Evolutionary conservation across 2,329 filamentous ascomycete species (phyloP).

Genomic region (Cercospora zeae-maydis): DNA sequence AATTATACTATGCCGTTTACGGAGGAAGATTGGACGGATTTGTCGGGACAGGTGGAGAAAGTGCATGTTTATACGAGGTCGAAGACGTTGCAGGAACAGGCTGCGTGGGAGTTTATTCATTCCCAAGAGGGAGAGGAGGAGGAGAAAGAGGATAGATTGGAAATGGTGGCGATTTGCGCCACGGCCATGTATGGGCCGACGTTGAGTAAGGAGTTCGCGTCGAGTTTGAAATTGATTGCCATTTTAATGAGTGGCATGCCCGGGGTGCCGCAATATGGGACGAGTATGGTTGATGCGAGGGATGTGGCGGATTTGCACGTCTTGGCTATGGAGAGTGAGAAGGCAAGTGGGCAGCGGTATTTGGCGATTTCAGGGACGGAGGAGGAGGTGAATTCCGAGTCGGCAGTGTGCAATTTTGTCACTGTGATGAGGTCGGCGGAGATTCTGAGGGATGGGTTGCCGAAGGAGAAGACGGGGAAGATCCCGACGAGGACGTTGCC

Average conservation of each 20-base stretch:
- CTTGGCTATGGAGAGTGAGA: constrained; percentile 9
- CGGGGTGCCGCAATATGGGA: constrained; percentile 18
- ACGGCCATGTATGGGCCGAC: constrained; percentile 21
- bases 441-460: constrained; percentile 15
- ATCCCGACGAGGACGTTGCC: constrained; percentile 18
- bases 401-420: constrained; percentile 20
- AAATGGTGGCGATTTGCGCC: constrained; percentile 16
- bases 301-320: constrained; percentile 18
- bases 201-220: constrained; percentile 15
- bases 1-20: constrained; percentile 17
- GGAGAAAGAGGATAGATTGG: constrained; percentile 3
- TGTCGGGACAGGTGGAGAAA: constrained; percentile 19
- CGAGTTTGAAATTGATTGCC: constrained; percentile 18
- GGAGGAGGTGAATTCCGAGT: background rate
- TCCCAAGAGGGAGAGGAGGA: background rate
- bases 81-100: constrained; percentile 21
- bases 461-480: constrained; percentile 19
- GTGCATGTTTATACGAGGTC: constrained; percentile 20
- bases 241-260: constrained; percentile 18
- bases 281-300: constrained; percentile 19
- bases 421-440: constrained; percentile 14
- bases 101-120: constrained; percentile 18
- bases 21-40: constrained; percentile 22
- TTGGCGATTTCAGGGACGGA: constrained; percentile 13
- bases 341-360: constrained; percentile 17